phyloP scores from a whole-genome alignment of 2,329 filamentous ascomycete species.

The Dothidotthia symphoricarpi region DNA sequence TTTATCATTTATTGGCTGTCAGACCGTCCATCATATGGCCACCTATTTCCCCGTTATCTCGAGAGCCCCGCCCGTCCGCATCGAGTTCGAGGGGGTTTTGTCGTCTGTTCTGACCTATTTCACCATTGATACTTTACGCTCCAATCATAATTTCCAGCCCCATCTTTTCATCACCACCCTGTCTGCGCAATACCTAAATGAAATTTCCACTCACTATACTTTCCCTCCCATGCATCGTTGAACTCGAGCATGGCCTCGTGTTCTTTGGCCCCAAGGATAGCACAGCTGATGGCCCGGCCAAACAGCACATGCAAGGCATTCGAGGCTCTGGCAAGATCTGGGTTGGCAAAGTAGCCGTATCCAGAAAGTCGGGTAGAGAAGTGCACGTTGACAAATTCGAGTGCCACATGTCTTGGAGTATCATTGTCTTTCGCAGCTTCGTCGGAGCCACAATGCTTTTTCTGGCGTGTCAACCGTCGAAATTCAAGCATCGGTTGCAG shows the following conservation, averaged over 20 bases:
- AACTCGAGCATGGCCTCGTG: constrained; percentile 30
- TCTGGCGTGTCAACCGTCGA: constrained; percentile 12
- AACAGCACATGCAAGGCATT: constrained; percentile 29
- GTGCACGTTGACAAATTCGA: constrained; percentile 15
- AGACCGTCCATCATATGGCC: too few relatives aligned
- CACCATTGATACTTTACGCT: too few relatives aligned
- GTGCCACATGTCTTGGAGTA: not conserved
- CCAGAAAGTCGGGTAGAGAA: constrained; percentile 7
- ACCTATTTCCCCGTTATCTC: too few relatives aligned
- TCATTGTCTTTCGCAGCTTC: too few relatives aligned
- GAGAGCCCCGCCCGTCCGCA: too few relatives aligned
- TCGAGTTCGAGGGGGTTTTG: too few relatives aligned
- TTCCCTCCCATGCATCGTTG: constrained; percentile 22
- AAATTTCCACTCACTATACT: constrained; percentile 14
- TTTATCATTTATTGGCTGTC: too few relatives aligned
- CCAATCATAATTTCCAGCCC: not conserved
- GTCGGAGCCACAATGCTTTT: not conserved
- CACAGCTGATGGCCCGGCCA: constrained; percentile 23
- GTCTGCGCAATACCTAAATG: constrained; percentile 8
- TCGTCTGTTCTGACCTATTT: too few relatives aligned
- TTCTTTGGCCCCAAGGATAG: constrained; percentile 27
- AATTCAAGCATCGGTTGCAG: constrained; percentile 32
- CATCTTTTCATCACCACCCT: constrained; percentile 6
- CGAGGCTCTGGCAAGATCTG: constrained; percentile 14
- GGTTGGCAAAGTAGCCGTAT: not conserved